Base-by-base conservation (phyloP, 176 grass and related monocot genomes). In the Aegilops bicornis region DNA sequence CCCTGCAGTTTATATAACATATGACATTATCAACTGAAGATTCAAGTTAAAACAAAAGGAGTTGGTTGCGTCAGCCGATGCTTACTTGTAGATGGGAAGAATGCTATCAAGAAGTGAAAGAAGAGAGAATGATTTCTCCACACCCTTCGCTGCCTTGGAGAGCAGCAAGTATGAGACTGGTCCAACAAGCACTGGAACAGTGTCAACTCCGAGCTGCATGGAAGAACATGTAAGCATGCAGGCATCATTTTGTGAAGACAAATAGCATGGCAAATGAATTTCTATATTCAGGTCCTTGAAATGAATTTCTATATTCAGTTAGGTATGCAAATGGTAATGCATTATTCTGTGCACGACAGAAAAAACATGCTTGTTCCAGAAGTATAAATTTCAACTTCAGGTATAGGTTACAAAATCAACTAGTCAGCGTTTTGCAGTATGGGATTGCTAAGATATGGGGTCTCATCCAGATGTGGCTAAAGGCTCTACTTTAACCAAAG, bases 61-160 rank as follows among this genome's bases (percentile, higher is more conserved):
- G 54, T 54, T 69, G 10, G 32, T 17, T 82, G 42, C 1, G 80
- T 52, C 23, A 81, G 56, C 54, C 29, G 15, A 89, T 91, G 52
- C 90, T 91, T 92, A 98, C 96, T 91, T 95, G 88, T 98, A 98
- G 35, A 98, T 73, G 66, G 93, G 91, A 84, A 98, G 93, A 78
- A 98, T 92, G 81, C 81, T 86, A 31, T 68, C 52, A 17, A 98
- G 96, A 35, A 98, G 87, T 64, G 93, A 92, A 85, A 98, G 93
- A 87, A 90, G 93, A 78, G 96, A 74, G 79, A 98, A 98, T 6
- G 93, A 90, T 79, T 98, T 98, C n/a, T 95, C 91, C 10, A 98
- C 96, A 89, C 96, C 93, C 88, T 95, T 98, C 43, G 91, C 96
- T 91, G 88, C 89, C 78, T 98, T 98, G 71, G 96, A 98, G 60